These are phyloP conservation scores for Daphne laureola DNA, from an alignment of 441 rosid species.

Conservation along the genomic window DNA sequence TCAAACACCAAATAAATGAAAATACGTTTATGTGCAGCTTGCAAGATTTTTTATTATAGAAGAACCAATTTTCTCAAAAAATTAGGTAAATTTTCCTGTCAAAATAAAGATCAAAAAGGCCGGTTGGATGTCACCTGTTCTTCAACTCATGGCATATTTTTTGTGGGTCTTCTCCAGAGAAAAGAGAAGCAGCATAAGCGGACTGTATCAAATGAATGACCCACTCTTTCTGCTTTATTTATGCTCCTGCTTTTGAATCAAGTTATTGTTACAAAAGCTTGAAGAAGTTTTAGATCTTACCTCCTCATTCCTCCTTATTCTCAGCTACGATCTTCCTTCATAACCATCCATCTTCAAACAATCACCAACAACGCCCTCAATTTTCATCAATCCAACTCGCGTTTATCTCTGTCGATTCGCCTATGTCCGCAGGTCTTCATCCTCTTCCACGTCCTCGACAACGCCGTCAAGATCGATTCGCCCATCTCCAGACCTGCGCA, in stretches of 20 bases:
- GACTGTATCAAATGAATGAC: conserved; percentile 13
- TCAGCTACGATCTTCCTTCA: no score
- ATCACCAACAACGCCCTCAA: no score
- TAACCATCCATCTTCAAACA: no score
- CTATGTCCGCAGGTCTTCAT: no score
- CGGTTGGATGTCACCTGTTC: conserved; percentile 41
- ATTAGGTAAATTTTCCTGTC: conserved; percentile 37
- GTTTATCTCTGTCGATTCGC: no score
- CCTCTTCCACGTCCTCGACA: no score
- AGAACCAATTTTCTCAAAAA: conserved; percentile 66
- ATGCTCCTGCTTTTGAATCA: conserved; percentile 33
- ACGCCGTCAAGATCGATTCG: no score
- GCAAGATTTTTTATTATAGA: no score
- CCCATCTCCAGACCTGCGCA: no score
- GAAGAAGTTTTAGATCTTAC: conserved; percentile 14
- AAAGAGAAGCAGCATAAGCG: conserved; percentile 8
- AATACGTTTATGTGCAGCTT: no score
- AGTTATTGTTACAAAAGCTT: conserved; percentile 36
- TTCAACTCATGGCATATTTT: conserved; percentile 37
- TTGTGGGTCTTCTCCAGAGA: conserved; percentile 17
- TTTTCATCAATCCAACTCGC: no score
- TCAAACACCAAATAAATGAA: no score
- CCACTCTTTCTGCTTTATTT: conserved; percentile 17
- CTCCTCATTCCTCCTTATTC: neutral
- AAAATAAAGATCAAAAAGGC: conserved; percentile 50